These are phyloP conservation scores for Phytomonas sp. DNA, from an alignment of 208 protist species.

Conservation along the genomic window DNA sequence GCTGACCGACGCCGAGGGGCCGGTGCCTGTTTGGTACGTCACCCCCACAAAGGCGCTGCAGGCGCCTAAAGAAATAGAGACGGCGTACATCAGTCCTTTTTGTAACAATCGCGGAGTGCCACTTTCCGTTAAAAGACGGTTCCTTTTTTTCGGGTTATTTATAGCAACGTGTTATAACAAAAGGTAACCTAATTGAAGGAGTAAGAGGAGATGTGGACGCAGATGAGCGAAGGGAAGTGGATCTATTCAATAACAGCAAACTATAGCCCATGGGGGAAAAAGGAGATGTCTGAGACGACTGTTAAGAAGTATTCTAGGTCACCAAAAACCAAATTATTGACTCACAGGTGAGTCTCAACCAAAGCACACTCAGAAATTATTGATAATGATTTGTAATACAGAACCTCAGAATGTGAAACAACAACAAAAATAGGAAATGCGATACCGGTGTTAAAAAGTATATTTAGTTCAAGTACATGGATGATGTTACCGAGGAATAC, in stretches of 20 bases:
- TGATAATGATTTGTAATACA: neutral
- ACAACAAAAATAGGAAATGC: neutral
- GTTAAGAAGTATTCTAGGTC: neutral
- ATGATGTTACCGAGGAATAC: slow-evolving; percentile 70
- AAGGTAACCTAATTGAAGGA: neutral
- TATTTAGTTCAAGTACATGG: slow-evolving; percentile 43
- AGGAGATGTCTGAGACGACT: neutral
- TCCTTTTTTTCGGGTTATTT: neutral
- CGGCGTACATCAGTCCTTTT: slow-evolving; percentile 41
- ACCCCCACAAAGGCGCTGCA: slow-evolving; percentile 70
- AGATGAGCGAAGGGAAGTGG: neutral
- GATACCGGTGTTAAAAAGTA: neutral
- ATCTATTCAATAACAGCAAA: neutral
- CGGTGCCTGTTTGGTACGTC: slow-evolving; percentile 19
- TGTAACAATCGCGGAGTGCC: neutral
- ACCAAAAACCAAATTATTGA: neutral
- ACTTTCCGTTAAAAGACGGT: neutral
- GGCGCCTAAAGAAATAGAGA: slow-evolving; percentile 75
- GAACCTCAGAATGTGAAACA: neutral
- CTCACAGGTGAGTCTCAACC: neutral
- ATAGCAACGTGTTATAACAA: neutral
- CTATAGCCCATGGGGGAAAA: neutral
- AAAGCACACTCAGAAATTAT: neutral
- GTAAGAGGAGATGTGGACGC: neutral
- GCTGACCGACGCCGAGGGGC: slow-evolving; percentile 26